Evolutionary conservation across 1,284 basidiomycete genomes (phyloP).

Genomic region (Cutaneotrichosporon dermatis): DNA sequence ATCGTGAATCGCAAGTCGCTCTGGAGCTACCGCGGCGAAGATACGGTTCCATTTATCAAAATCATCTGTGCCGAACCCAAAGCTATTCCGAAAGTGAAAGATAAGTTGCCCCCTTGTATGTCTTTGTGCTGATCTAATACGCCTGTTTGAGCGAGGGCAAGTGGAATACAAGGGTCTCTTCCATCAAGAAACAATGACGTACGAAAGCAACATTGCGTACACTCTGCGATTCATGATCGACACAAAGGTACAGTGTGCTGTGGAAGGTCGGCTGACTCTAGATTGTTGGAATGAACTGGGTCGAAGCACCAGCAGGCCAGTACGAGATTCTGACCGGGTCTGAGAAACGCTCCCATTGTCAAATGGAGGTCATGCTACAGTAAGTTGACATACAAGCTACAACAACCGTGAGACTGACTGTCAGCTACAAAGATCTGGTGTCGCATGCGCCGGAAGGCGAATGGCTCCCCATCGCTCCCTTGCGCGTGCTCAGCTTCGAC

Average conservation of each 20-base stretch:
- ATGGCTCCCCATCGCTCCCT: constrained; percentile 83
- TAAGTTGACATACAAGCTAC: constrained; percentile 45
- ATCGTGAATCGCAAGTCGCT: constrained; percentile 67
- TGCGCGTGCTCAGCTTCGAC: constrained; percentile 90
- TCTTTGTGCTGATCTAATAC: constrained; percentile 51
- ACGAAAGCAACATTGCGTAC: constrained; percentile 87
- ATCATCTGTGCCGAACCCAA: constrained; percentile 68
- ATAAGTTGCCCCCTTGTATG: constrained; percentile 57
- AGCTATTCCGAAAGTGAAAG: constrained; percentile 78
- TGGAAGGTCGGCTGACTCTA: constrained; percentile 36
- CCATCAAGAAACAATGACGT: constrained; percentile 61
- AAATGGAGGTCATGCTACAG: constrained; percentile 76
- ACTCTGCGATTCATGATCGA: constrained; percentile 94
- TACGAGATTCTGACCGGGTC: constrained; percentile 61
- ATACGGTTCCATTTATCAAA: constrained; percentile 73
- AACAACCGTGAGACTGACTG: not conserved
- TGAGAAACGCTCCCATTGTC: constrained; percentile 71
- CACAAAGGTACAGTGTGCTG: constrained; percentile 59
- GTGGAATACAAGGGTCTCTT: constrained; percentile 69
- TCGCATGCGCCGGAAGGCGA: constrained; percentile 83
- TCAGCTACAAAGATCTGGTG: constrained; percentile 72
- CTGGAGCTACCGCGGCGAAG: constrained; percentile 82
- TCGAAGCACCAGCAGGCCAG: constrained; percentile 76
- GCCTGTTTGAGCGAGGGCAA: constrained; percentile 80
- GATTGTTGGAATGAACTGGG: constrained; percentile 97